Conservation (phyloP, 225 moss, liverwort and hornwort species). For the Climacium dendroides region DNA sequence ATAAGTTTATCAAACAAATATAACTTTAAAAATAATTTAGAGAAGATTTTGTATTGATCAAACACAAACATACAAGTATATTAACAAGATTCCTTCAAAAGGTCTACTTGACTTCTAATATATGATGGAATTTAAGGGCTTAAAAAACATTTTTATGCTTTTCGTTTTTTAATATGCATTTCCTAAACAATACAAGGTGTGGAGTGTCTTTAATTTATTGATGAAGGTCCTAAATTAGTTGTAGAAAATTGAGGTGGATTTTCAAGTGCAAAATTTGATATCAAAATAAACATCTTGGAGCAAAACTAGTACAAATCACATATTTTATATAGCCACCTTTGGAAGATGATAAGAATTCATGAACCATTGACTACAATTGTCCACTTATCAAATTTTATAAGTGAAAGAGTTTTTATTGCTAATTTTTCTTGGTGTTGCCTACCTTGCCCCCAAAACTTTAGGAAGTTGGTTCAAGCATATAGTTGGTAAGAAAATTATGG, state of each 20-base stretch:
- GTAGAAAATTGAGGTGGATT: background rate
- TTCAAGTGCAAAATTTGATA: background rate
- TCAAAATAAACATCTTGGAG: background rate
- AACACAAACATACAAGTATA: background rate
- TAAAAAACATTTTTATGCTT: no score
- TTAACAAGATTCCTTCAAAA: background rate
- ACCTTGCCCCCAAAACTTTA: background rate
- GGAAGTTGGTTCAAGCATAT: background rate
- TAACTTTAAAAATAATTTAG: accelerated
- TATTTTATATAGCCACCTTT: background rate
- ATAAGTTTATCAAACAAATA: no score
- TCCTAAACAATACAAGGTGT: background rate
- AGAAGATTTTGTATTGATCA: accelerated
- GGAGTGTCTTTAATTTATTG: background rate
- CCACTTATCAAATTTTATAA: background rate
- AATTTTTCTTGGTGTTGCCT: background rate
- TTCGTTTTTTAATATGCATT: background rate
- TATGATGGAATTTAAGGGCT: background rate
- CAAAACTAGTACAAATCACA: background rate
- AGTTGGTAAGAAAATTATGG: background rate
- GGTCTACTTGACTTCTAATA: background rate
- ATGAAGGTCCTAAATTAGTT: background rate
- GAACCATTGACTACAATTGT: no score
- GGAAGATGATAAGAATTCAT: accelerated
- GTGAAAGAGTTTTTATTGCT: background rate